Base-by-base conservation (phyloP, 768 basidiomycete genomes). In the Boletus subcaerulescens region DNA sequence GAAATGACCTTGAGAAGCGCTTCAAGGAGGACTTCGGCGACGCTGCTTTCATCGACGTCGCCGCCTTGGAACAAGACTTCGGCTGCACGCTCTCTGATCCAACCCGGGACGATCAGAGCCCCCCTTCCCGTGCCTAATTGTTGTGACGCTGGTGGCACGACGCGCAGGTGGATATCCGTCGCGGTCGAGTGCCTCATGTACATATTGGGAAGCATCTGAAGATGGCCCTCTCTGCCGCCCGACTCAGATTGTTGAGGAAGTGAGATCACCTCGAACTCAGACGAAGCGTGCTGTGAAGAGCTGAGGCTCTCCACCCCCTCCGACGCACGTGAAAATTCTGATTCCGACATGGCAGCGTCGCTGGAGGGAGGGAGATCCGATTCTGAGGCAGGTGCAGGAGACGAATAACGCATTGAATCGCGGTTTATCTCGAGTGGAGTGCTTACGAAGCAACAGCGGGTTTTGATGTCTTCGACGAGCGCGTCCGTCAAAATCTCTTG, bases 61-160 rank as follows among this genome's bases (percentile, higher is more conserved):
- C 91, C 91, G 1, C 87, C 86, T 65, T 92, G 91, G 58, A 97
- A 98, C 11, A 98, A 74, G 6, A 96, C 80, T 69, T 98, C 97
- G 1, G 94, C 85, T 1, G 89, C 89, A 14, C 95, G 79, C 68
- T 98, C 96, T 41, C 96, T 74, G 39, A 99, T 80, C 97, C 97
- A 99, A 3, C 96, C 96, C 2, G 96, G 96, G 42, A 98, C 82
- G 43, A 91, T 76, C 44, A 97, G 70, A 0, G 87, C 92, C 0
- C 90, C 93, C 9, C 80, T 74, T 3, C 90, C 91, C 1, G 87
- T 87, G 1, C 88, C 87, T 13, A 77, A 74, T 60, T 84, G 86
- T 63, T 89, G 87, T 13, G 80, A 75, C 3, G 73, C 66, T 8
- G 91, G 87, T 29, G 89, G 88, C 15, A 77, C 71, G 20, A 92